Evolutionary conservation across 108 stramenopile genomes (phyloP), one percentile per base, ranked within the genome.

Genomic region (Parmales sp.): DNA sequence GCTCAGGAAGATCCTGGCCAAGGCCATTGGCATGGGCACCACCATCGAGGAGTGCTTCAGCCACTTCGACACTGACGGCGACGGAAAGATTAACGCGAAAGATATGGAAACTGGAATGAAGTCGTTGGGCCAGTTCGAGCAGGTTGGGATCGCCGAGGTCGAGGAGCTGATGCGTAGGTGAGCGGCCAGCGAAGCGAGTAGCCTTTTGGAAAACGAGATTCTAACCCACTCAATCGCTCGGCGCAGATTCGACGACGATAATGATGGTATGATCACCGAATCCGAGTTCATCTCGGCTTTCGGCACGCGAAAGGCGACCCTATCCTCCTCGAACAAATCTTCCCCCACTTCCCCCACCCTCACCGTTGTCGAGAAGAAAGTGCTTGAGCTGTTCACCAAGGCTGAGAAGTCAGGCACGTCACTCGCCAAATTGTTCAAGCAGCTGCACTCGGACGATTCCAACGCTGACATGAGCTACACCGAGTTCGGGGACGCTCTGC

Each of bases 1-100:
- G 51, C 54, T 73, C 6, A 36, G 72, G 7, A 37, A 46, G 36
- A 49, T 73, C 39, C 48, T 73, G 5, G 63, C 63, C 13, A 64
- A 65, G 37, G 67, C 54, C 6, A 41, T 39, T 11, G 46, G 23
- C 34, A 43, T 67, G 54, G 51, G 28, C 60, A 63, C n/a, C 22
- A 39, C 29, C 63, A 70, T 29, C 22, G 69, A 39, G 54, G 43
- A 22, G 29, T 45, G 37, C 39, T 26, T 67, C 45, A 22, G 31
- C 2, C 45, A 36, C 45, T 43, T 29, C 13, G 45, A 46, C 31
- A 23, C 34, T 6, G 66, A 67, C 66, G 11, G 28, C 29, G 45
- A 67, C 45, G 45, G 66, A 28, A 67, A 60, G 54, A 60, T 60
- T 34, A 60, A 60, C 26, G 54, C 54, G 31, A 34, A 28, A 1